Conservation (phyloP, 2,329 filamentous ascomycete species). For the Gaeumannomyces tritici region DNA sequence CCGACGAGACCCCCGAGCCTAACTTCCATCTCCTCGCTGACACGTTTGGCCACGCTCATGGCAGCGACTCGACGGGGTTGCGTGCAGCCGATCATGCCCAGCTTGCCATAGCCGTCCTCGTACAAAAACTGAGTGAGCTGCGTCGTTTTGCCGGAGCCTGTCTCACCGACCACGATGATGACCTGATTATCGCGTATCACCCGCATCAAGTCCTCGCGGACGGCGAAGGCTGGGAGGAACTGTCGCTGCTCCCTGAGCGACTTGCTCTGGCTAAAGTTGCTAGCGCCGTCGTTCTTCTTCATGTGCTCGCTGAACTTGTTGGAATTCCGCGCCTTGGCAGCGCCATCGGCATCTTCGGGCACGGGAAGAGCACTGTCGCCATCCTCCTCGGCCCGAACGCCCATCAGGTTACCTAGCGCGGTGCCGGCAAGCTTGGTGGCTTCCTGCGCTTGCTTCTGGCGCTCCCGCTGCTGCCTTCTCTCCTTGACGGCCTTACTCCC, state of each 20-base stretch:
- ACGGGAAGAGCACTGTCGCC: slow-evolving; percentile 81
- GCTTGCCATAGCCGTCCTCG: slow-evolving; percentile 85
- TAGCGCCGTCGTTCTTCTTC: slow-evolving; percentile 72
- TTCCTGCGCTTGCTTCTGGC: slow-evolving; percentile 88
- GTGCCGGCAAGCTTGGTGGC: slow-evolving; percentile 91
- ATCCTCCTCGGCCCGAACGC: slow-evolving; percentile 75
- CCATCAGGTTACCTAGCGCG: slow-evolving; percentile 87
- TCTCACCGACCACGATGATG: slow-evolving; percentile 92
- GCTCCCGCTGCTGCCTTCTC: slow-evolving; percentile 80
- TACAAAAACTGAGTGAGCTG: slow-evolving; percentile 93
- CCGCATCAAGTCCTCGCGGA: slow-evolving; percentile 81
- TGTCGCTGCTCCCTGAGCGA: slow-evolving; percentile 84
- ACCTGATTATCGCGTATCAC: slow-evolving; percentile 97
- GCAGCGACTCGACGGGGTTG: slow-evolving; percentile 93
- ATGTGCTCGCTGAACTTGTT: slow-evolving; percentile 85
- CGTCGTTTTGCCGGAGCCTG: slow-evolving; percentile 94
- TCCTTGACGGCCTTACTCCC: slow-evolving; percentile 91
- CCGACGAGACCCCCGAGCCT: slow-evolving; percentile 79
- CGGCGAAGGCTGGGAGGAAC: slow-evolving; percentile 89
- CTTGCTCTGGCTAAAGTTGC: slow-evolving; percentile 89
- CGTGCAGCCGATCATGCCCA: slow-evolving; percentile 90
- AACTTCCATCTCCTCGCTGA: slow-evolving; percentile 97
- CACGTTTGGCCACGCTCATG: slow-evolving; percentile 98
- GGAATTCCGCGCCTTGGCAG: slow-evolving; percentile 34
- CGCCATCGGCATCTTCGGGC: slow-evolving; percentile 46